Conservation (phyloP, 495 filamentous ascomycete genomes). For the Talaromyces stipitatus region DNA sequence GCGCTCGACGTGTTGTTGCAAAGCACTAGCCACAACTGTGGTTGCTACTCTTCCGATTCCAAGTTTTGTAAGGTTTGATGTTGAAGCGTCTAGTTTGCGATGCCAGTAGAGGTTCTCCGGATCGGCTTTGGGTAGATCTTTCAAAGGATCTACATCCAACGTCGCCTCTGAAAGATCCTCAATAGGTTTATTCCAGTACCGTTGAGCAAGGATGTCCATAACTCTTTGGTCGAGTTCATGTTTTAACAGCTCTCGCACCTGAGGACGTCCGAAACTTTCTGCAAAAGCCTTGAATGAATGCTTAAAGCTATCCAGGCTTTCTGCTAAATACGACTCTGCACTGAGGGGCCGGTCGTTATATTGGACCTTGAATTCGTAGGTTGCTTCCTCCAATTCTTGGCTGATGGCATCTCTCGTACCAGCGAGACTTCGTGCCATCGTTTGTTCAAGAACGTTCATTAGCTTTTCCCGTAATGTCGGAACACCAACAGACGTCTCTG, state of each 20-base stretch:
- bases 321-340: constrained; percentile 92
- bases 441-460: constrained; percentile 94
- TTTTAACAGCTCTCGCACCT: constrained; percentile 87
- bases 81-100: constrained; percentile 87
- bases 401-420: constrained; percentile 84
- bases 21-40: constrained; percentile 74
- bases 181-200: constrained; percentile 98
- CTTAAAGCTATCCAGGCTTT: constrained; percentile 93
- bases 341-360: constrained; percentile 95
- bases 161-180: constrained; percentile 57
- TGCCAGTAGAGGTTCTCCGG: constrained; percentile 85
- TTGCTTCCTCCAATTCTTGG: constrained; percentile 92
- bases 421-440: constrained; percentile 86
- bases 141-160: constrained; percentile 63
- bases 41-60: constrained; percentile 91
- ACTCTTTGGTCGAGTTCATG: constrained; percentile 89
- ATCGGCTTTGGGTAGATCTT: constrained; percentile 71
- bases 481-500: constrained; percentile 70
- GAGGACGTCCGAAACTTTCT: constrained; percentile 77
- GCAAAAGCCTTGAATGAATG: constrained; percentile 93
- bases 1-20: constrained; percentile 78
- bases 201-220: constrained; percentile 85
- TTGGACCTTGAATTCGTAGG: constrained; percentile 98
- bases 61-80: constrained; percentile 81
- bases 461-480: constrained; percentile 85